phyloP scores from a whole-genome alignment of 1,139 yeast genomes.

The Yamadazyma siamensis region DNA sequence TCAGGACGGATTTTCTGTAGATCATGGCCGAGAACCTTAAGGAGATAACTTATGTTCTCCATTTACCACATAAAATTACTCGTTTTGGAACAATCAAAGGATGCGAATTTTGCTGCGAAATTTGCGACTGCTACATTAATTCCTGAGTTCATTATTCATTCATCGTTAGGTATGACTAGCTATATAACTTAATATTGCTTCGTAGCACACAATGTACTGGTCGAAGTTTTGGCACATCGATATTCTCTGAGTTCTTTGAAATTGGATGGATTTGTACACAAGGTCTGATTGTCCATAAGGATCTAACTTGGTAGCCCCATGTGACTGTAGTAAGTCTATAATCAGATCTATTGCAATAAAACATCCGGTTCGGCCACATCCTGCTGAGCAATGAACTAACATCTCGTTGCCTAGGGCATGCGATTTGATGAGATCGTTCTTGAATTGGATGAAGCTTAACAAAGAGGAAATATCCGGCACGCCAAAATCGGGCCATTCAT shows the following conservation, averaged over 20 bases:
- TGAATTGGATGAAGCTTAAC: conserved; percentile 48
- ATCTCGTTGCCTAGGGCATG: conserved; percentile 20
- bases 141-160: conserved; percentile 7
- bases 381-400: conserved; percentile 73
- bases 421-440: conserved; percentile 32
- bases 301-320: conserved; percentile 12
- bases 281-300: conserved; percentile 42
- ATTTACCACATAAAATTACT: conserved; percentile 9
- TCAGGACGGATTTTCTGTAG: conserved; percentile 5
- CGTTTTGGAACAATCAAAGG: conserved; percentile 12
- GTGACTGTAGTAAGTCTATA: conserved; percentile 15
- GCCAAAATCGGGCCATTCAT: conserved; percentile 82
- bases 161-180: conserved; percentile 5
- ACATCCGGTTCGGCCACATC: conserved; percentile 82
- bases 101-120: too few species aligned
- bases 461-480: conserved; percentile 56
- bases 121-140: conserved; percentile 3
- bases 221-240: conserved; percentile 48
- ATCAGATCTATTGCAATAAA: conserved; percentile 52
- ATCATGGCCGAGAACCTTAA: conserved; percentile 16
- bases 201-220: conserved; percentile 44
- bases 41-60: conserved; percentile 16
- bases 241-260: conserved; percentile 41
- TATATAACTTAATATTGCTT: conserved; percentile 31
- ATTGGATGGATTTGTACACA: conserved; percentile 42